A percentile compares a stretch with the other conserved stretches of the same genome.
Conservation (phyloP, 2,329 filamentous ascomycete species). For the Diplodia seriata region DNA sequence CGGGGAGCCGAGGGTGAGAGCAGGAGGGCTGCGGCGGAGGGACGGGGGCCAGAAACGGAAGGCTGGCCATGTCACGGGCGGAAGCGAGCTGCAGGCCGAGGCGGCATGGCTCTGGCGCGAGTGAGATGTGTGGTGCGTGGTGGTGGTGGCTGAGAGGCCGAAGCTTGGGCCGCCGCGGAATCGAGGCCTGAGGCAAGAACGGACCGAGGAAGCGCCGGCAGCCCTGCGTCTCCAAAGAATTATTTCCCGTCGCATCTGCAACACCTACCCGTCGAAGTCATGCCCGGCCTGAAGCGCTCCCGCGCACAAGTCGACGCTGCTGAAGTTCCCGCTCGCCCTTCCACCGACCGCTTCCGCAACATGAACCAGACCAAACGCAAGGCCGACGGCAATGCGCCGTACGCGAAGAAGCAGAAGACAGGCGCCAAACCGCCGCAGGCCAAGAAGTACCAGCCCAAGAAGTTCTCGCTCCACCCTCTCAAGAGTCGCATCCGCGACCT, state of each 20-base stretch:
- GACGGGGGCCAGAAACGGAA: not conserved
- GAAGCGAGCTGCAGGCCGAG: slow-evolving; percentile 17
- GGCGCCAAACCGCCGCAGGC: slow-evolving; percentile 41
- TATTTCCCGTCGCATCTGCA: slow-evolving; percentile 14
- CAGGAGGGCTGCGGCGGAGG: slow-evolving; percentile 1
- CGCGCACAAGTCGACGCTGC: slow-evolving; percentile 4
- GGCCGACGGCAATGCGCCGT: slow-evolving; percentile 13
- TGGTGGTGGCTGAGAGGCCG: not conserved
- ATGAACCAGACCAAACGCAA: slow-evolving; percentile 29
- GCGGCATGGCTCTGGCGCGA: not conserved
- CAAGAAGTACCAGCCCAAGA: slow-evolving; percentile 32
- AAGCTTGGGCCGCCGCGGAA: slow-evolving; percentile 1
- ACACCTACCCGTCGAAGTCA: not conserved
- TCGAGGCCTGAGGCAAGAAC: slow-evolving; percentile 1
- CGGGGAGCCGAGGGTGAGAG: not conserved
- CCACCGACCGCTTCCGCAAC: not conserved
- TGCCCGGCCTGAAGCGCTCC: slow-evolving; percentile 30
- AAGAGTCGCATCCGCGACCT: slow-evolving; percentile 77
- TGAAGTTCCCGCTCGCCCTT: not conserved
- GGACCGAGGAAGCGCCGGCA: slow-evolving; percentile 12
- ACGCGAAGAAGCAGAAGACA: slow-evolving; percentile 35
- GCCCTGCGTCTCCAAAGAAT: slow-evolving; percentile 28
- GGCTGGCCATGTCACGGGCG: slow-evolving; percentile 25
- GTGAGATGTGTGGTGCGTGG: not conserved
- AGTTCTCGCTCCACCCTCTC: slow-evolving; percentile 61